phyloP scores from a whole-genome alignment of 1,284 basidiomycete genomes.

The Kwoniella shivajii region DNA sequence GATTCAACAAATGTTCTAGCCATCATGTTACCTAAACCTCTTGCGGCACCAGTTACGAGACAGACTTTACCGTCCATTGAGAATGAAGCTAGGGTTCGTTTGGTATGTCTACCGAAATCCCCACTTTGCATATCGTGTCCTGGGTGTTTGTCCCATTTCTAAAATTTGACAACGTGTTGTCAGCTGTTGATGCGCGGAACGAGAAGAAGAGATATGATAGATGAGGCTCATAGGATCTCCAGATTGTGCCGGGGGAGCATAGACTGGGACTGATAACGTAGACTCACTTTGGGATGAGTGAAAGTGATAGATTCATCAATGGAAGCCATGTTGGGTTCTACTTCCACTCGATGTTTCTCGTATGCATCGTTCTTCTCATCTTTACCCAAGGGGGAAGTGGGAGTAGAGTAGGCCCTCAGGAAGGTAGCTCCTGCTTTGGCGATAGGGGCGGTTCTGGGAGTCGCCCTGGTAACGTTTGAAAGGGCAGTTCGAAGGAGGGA shows the following conservation, averaged over 20 bases:
- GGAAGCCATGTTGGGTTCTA: slow-evolving; percentile 35
- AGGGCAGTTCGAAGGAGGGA: slow-evolving; percentile 16
- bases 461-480: slow-evolving; percentile 5
- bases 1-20: slow-evolving; percentile 85
- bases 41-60: slow-evolving; percentile 90
- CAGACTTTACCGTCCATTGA: slow-evolving; percentile 67
- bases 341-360: slow-evolving; percentile 44
- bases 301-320: slow-evolving; percentile 39
- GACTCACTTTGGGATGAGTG: slow-evolving; percentile 39
- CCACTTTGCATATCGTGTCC: slow-evolving; percentile 45
- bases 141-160: slow-evolving; percentile 35
- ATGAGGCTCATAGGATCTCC: background rate
- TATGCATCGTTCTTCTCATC: slow-evolving; percentile 29
- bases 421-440: slow-evolving; percentile 3
- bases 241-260: too few relatives aligned
- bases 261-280: too few relatives aligned
- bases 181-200: background rate
- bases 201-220: background rate
- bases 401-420: slow-evolving; percentile 4
- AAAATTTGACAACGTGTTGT: background rate
- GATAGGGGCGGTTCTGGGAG: background rate
- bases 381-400: background rate
- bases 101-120: slow-evolving; percentile 45
- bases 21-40: slow-evolving; percentile 85
- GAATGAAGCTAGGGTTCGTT: slow-evolving; percentile 48